Evolutionary conservation across 2,329 filamentous ascomycete genomes (phyloP), one percentile per base, ranked within the genome.

Genomic region (Fusarium cyanostomum): DNA sequence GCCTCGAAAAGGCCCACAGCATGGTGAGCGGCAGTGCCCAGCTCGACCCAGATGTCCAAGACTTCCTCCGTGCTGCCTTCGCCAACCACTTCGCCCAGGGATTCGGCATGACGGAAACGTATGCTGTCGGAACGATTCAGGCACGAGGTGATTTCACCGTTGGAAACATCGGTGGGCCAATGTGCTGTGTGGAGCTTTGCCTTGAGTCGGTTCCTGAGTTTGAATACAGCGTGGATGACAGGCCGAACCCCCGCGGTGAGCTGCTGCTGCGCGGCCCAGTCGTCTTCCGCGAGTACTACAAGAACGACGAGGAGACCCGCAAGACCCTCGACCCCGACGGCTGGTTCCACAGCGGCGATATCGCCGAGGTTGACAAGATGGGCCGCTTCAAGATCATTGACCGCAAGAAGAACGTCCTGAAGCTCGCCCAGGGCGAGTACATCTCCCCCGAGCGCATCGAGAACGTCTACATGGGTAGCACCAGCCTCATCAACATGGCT

Each of bases 381-480:
- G 95, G 95, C 62, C 92, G 94, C 59, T 90, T 98, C 82, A 89
- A 87, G 78, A 96, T 99, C 77, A 90, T 99, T 71, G 95, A 99
- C 78, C 93, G 95, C 71, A 90, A 93, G 80, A 99, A 99, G 90
- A 98, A 98, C 79, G 92, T 99, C n/a, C 87, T 99, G 74, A 99
- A 99, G 85, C 87, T 99, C 53, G 89, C 94, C 0, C 95, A 99
- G 78, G 95, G 95, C 76, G 95, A 99, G 80, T 99, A 99, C 79
- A 92, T 99, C 72, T 97, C 94, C 2, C 95, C 95, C 12, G 95
- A 99, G 80, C 92, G 94, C 55, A 92, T 99, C 73, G 95, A 99
- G 82, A 97, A 97, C 75, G 90, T 97, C 31, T 96, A 94, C 77
- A 83, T 96, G 62, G 92, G 91, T 63, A 93, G 90, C 79, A 89